phyloP scores from a whole-genome alignment of 768 basidiomycete genomes.

The Mycena capillaripes region DNA sequence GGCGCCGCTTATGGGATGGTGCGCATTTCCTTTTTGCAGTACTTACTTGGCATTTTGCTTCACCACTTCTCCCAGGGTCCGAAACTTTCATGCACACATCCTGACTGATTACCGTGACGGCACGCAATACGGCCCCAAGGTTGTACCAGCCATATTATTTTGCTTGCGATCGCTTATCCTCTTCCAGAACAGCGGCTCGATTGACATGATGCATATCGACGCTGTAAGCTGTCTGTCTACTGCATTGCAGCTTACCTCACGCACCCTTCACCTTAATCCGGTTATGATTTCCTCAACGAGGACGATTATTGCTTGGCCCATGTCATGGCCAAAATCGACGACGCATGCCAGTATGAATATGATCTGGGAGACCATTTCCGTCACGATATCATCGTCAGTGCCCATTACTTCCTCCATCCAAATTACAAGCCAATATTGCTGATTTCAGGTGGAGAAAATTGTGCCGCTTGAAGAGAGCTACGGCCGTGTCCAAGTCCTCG shows the following conservation, averaged over 20 bases:
- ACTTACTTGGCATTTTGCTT: slow-evolving; percentile 13
- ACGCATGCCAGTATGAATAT: slow-evolving; percentile 40
- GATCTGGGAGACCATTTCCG: slow-evolving; percentile 43
- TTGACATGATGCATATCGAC: slow-evolving; percentile 42
- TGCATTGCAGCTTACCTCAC: slow-evolving; percentile 10
- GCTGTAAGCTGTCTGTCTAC: slow-evolving; percentile 24
- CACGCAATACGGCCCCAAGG: slow-evolving; percentile 43
- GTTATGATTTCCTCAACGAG: slow-evolving; percentile 41
- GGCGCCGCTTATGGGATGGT: slow-evolving; percentile 45
- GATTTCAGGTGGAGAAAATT: slow-evolving; percentile 40
- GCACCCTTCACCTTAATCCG: slow-evolving; percentile 31
- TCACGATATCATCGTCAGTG: slow-evolving; percentile 41
- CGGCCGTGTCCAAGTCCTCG: slow-evolving; percentile 41
- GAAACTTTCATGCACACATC: slow-evolving; percentile 44
- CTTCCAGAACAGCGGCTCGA: slow-evolving; percentile 34
- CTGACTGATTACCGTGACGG: slow-evolving; percentile 46
- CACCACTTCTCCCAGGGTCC: slow-evolving; percentile 35
- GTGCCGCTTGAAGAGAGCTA: slow-evolving; percentile 38
- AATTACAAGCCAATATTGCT: slow-evolving; percentile 1
- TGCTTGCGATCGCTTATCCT: slow-evolving; percentile 18
- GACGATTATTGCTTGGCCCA: slow-evolving; percentile 44
- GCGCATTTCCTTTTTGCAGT: slow-evolving; percentile 9
- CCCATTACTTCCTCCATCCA: slow-evolving; percentile 1
- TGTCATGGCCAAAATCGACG: slow-evolving; percentile 39
- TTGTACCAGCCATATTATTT: slow-evolving; percentile 26